phyloP scores from a whole-genome alignment of 1,284 basidiomycete species.

The Ceratobasidium sp. region DNA sequence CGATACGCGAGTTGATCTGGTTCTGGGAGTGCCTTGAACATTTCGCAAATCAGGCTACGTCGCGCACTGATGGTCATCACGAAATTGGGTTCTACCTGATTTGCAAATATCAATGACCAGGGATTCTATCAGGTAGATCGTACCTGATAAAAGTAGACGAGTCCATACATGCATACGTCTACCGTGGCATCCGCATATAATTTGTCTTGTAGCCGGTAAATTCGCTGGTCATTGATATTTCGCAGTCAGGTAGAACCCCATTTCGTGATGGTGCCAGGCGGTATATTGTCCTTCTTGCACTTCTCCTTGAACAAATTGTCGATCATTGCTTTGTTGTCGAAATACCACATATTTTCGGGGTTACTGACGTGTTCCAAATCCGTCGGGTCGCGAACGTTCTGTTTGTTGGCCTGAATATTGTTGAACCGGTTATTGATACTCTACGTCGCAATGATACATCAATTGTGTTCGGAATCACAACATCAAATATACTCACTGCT shows the following conservation, averaged over 20 bases:
- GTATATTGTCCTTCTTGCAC: no score
- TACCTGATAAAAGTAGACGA: no score
- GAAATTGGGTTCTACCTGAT: no score
- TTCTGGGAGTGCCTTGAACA: neutral
- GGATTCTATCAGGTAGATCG: no score
- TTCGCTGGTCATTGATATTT: no score
- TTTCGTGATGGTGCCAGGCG: no score
- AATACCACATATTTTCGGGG: neutral
- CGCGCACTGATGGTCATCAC: no score
- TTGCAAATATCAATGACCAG: neutral
- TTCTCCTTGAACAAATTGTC: no score
- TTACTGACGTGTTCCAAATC: neutral
- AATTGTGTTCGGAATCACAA: neutral
- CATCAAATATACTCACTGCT: neutral
- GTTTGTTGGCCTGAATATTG: neutral
- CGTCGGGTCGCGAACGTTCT: neutral
- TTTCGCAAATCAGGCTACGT: neutral
- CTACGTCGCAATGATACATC: neutral
- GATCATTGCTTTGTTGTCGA: neutral
- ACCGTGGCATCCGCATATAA: no score
- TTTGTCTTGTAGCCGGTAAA: no score
- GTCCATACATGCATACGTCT: no score
- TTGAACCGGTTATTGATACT: neutral
- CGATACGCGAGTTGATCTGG: neutral
- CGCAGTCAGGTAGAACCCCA: no score